phyloP scores from a whole-genome alignment of 495 filamentous ascomycete genomes.

The Lophium mytilinum region DNA sequence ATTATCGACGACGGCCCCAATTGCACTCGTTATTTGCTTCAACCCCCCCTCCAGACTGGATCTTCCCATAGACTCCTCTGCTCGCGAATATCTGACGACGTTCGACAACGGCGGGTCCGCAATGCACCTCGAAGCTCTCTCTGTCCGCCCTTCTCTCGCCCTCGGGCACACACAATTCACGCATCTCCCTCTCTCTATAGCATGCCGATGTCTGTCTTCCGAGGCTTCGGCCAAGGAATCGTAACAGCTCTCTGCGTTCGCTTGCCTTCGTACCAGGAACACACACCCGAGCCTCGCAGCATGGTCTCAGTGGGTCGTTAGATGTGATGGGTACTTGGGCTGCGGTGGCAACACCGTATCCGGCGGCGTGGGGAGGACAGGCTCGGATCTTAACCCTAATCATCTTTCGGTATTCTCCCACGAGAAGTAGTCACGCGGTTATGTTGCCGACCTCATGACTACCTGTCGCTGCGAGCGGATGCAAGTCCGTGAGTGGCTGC shows the following conservation, averaged over 20 bases:
- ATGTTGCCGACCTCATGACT: slow-evolving; percentile 42
- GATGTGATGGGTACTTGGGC: slow-evolving; percentile 19
- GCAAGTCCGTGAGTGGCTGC: background rate
- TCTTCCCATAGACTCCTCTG: slow-evolving; percentile 1
- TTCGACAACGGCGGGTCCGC: slow-evolving; percentile 16
- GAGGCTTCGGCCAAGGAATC: slow-evolving; percentile 46
- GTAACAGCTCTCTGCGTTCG: slow-evolving; percentile 38
- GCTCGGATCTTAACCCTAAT: slow-evolving; percentile 78
- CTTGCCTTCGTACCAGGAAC: slow-evolving; percentile 20
- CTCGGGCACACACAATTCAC: slow-evolving; percentile 31
- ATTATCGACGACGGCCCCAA: slow-evolving; percentile 4
- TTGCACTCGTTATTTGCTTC: background rate
- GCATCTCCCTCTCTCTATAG: slow-evolving; percentile 61
- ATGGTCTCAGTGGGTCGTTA: slow-evolving; percentile 38
- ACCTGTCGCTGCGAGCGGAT: slow-evolving; percentile 11
- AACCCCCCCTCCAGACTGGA: slow-evolving; percentile 1
- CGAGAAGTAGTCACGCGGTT: slow-evolving; percentile 43
- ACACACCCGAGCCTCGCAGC: slow-evolving; percentile 39
- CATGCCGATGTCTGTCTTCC: slow-evolving; percentile 55
- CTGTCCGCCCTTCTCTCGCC: slow-evolving; percentile 34
- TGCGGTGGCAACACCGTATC: slow-evolving; percentile 27
- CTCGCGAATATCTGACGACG: slow-evolving; percentile 16
- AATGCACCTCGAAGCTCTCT: slow-evolving; percentile 8
- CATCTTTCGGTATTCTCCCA: slow-evolving; percentile 48
- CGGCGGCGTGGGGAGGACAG: slow-evolving; percentile 42